Evolutionary conservation across 331 rosid species (phyloP).

Genomic region (Dryas integrifolia): DNA sequence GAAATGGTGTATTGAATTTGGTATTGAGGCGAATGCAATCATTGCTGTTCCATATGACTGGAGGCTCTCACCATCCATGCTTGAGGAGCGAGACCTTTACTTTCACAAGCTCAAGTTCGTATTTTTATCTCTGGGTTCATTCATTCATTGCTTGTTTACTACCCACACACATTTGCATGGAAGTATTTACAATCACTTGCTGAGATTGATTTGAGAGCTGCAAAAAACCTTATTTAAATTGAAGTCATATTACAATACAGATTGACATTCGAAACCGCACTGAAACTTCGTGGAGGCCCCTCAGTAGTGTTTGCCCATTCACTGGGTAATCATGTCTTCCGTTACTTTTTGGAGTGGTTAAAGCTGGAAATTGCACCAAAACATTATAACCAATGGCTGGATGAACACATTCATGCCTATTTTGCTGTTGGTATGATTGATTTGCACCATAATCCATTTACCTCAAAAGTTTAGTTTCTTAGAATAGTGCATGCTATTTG

Average conservation of each 20-base stretch:
- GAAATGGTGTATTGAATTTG: constrained; percentile 97
- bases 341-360: constrained; percentile 97
- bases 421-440: constrained; percentile 84
- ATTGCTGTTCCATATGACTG: constrained; percentile 97
- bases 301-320: constrained; percentile 96
- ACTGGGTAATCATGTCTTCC: constrained; percentile 81
- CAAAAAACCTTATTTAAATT: too few relatives aligned
- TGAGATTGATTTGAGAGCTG: too few relatives aligned
- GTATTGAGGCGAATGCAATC: constrained; percentile 89
- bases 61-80: constrained; percentile 88
- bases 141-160: not conserved
- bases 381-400: constrained; percentile 77
- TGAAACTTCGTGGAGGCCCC: constrained; percentile 94
- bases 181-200: too few relatives aligned
- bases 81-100: constrained; percentile 95
- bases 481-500: constrained; percentile 9
- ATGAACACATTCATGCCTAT: constrained; percentile 91
- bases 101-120: constrained; percentile 94
- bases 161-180: not conserved
- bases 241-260: constrained; percentile 32
- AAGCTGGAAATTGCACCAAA: constrained; percentile 96
- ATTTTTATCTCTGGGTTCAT: constrained; percentile 11
- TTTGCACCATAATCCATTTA: constrained; percentile 14
- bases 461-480: constrained; percentile 20
- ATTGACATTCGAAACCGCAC: constrained; percentile 87